Conservation (phyloP, 306 rosid genomes). For the Hippophae gyantsensis region DNA sequence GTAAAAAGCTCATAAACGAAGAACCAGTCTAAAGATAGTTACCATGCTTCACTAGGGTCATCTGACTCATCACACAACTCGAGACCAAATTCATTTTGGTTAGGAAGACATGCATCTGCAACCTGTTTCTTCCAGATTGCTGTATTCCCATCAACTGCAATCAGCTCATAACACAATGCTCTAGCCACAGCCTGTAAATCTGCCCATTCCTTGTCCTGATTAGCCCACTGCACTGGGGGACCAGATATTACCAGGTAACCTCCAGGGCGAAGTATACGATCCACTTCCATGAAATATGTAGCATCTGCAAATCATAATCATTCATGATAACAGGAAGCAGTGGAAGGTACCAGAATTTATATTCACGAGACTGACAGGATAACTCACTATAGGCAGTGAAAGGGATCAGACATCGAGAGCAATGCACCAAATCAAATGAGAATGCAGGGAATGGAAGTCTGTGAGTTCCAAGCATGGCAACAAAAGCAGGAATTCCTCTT, state of each 20-base stretch:
- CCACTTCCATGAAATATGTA: conserved; percentile 88
- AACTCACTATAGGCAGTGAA: conserved; percentile 92
- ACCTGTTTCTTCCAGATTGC: conserved; percentile 90
- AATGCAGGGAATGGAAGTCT: conserved; percentile 92
- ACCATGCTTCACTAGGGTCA: conserved; percentile 81
- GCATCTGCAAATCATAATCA: conserved; percentile 60
- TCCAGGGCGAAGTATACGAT: conserved; percentile 90
- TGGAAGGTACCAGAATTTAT: conserved; percentile 12
- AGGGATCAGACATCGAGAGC: conserved; percentile 96
- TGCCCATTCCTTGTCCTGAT: conserved; percentile 99
- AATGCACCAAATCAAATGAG: conserved; percentile 86
- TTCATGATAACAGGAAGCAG: conserved; percentile 14
- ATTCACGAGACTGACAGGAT: not conserved
- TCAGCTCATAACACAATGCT: conserved; percentile 84
- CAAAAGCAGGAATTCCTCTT: conserved; percentile 96
- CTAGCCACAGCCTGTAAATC: conserved; percentile 92
- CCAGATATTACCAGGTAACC: conserved; percentile 91
- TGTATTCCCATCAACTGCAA: conserved; percentile 85
- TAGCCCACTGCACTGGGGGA: conserved; percentile 95
- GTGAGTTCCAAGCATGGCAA: conserved; percentile 96
- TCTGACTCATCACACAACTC: conserved; percentile 65
- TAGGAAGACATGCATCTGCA: conserved; percentile 62
- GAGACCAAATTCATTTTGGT: conserved; percentile 81
- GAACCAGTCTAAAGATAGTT: conserved; percentile 20
- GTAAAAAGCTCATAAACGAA: not conserved